A percentile compares a stretch with the other conserved stretches of the same genome.
Evolutionary conservation across 1,284 basidiomycete genomes (phyloP).

Genomic region (Microbotryum silenes-acaulis): DNA sequence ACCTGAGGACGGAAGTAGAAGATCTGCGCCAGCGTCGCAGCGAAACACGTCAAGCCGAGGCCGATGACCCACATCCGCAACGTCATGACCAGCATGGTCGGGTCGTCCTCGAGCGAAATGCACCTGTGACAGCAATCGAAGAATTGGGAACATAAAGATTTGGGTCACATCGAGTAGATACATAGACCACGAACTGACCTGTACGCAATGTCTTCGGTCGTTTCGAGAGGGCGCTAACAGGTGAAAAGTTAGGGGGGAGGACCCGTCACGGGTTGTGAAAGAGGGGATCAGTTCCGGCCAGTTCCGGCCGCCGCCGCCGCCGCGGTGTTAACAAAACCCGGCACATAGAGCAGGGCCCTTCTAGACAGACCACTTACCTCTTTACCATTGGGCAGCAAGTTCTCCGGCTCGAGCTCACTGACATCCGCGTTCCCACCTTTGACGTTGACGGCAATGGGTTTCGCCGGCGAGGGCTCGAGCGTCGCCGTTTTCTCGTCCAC

Average conservation of each 20-base stretch:
- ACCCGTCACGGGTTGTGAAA: too few species aligned
- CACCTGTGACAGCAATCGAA: slow-evolving; percentile 2
- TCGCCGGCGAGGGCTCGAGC: too few species aligned
- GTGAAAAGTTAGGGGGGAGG: too few species aligned
- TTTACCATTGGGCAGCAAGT: slow-evolving; percentile 1
- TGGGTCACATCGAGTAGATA: too few species aligned
- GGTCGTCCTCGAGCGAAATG: slow-evolving; percentile 31
- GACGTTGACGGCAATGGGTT: background rate
- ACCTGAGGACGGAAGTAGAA: slow-evolving; percentile 27
- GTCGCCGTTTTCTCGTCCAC: too few species aligned
- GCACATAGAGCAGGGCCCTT: too few species aligned
- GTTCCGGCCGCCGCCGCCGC: too few species aligned
- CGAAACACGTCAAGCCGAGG: slow-evolving; percentile 21
- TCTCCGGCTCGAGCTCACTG: background rate
- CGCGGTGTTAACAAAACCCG: too few species aligned
- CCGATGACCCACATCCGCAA: slow-evolving; percentile 8
- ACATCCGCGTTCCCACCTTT: background rate
- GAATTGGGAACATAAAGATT: background rate
- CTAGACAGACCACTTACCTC: background rate
- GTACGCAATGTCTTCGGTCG: slow-evolving; percentile 27
- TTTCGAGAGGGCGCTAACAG: slow-evolving; percentile 9
- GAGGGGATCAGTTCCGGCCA: too few species aligned
- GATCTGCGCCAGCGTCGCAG: slow-evolving; percentile 26
- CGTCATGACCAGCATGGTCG: slow-evolving; percentile 25
- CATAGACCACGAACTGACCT: slow-evolving; percentile 1